Base-by-base conservation (phyloP, 345 rosid genomes). In the Acer saccharum region DNA sequence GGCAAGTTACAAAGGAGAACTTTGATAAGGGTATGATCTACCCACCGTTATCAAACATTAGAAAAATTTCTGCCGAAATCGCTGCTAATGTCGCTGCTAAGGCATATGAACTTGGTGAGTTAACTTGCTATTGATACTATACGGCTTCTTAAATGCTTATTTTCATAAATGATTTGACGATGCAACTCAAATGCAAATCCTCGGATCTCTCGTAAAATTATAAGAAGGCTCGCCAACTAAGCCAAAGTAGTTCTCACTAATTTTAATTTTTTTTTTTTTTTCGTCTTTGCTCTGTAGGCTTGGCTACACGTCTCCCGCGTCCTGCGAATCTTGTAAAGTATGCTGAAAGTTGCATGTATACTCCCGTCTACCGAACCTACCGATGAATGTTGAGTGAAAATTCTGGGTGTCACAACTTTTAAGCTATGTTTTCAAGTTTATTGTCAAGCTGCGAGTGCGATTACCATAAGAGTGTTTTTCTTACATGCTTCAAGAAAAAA, bases 321-420 rank as follows among this genome's bases (percentile, higher is more conserved):
- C 99, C 99, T 0, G 82, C 77, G 75, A 80, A 94, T 77, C 93
- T 95, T 46, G 86, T 90, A 46, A 84, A 90, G 86, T 87, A 82
- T 82, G 99, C 98, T 0, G 97, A 95, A 90, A 92, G 97, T 78
- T 92, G 98, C 93, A 93, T 95, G 98, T 95, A 95, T 84, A 88
- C 93, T 81, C 97, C 95, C 17, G 17, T 88, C 65, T 93, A 95
- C 85, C 81, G 97, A 68, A 83, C 50, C 78, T 95, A 84, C 73
- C 91, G 98, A 43, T 95, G 78, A 86, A 73, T 63, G 14, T 14
- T 75, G 0, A 0, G 41, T n/a, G 16, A 5, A 16, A 61, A 16
- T 46, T 17, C 17, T n/a, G 21, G 62, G 18, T 72, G 64, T 71
- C 35, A 16, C 7, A 6, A 54, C 58, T 54, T 16, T 18, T 54